Evolutionary conservation across 305 asterid genomes (phyloP), one percentile per base, ranked within the genome.

Genomic region (Stenogyne calaminthoides): DNA sequence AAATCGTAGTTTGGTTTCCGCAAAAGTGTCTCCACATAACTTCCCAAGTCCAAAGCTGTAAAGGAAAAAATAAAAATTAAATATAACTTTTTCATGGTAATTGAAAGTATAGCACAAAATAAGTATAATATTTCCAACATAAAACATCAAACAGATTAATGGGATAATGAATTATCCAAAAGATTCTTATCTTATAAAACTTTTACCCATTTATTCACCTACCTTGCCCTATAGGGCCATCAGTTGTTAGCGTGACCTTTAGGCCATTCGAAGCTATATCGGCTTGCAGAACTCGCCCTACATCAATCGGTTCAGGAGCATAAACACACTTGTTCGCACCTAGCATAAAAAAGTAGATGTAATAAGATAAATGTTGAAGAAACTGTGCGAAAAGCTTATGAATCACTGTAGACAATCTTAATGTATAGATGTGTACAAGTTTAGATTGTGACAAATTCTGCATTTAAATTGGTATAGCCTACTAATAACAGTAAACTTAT

Each of bases 291-390:
- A 95, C 90, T 80, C 97, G 88, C 55, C 93, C 97, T 25, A 95
- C 86, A 61, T 95, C 99, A 67, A 92, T 89, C 2, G 99, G 99
- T 80, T 95, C 99, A 0, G 98, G 99, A 76, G 99, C 99, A 80
- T 95, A 95, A 68, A 88, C 84, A 16, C 74, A 81, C 81, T 95
- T 95, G 84, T 83, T 87, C 11, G 99, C 99, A 78, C 96, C 99
- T 95, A 61, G 32, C 18, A 59, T 65, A 19, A 69, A 46, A 66
- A n/a, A 16, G 54, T 6, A 18, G 16, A 84, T 55, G 20, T 42
- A 34, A n/a, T 37, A 49, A 57, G 65, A 64, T 67, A 32, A 73
- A 52, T 15, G 63, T 76, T 4, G 44, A 64, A 46, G 36, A 62
- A 58, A 44, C 6, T 16, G 3, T 5, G 57, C 34, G n/a, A 52